Base-by-base conservation (phyloP, 768 basidiomycete species). In the Suillus hirtellus region DNA sequence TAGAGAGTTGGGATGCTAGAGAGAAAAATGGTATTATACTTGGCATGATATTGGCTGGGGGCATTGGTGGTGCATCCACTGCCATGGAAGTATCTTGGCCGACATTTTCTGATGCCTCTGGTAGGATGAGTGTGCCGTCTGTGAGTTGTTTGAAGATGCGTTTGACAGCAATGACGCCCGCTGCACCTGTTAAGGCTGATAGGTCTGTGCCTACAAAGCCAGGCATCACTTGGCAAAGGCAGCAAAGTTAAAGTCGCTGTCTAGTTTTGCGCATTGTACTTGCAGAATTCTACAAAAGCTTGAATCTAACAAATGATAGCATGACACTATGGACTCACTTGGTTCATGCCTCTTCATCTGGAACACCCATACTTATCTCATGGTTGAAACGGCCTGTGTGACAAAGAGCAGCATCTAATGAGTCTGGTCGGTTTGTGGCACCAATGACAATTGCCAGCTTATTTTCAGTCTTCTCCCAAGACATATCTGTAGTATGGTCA, bases 201-300 rank as follows among this genome's bases (percentile, higher is more conserved):
- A 99, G 75, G 78, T 99, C 96, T 0, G 97, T 96, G 35, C 97
- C 96, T 14, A 99, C 96, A 69, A 97, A 99, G 3, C 97, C 97
- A 3, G 97, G 97, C 0, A 96, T 99, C 1, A 90, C 88, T 76
- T 96, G 21, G 96, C 96, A 4, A 99, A 82, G 4, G 83, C 82
- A 8, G 79, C 72, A 74, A 95, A 97, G 74, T 99, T 87, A 65
- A 99, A 95, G 65, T 95, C 88, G 15, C 94, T 94, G 21, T 90
- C 87, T 11, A 99, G 82, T 70, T 92, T 95, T 14, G 88, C 79
- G 50, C 89, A 96, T 8, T 96, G 77, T 0, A 97, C 95, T 3
- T 85, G 86, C 4, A 99, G 80, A 61, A 99, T 99, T 70, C 96
- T 98, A 66, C n/a, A 40, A 17, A 50, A 27, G 60, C 2, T 60